Conservation (phyloP, 129 eudicot species). For the Centaurea solstitialis region DNA sequence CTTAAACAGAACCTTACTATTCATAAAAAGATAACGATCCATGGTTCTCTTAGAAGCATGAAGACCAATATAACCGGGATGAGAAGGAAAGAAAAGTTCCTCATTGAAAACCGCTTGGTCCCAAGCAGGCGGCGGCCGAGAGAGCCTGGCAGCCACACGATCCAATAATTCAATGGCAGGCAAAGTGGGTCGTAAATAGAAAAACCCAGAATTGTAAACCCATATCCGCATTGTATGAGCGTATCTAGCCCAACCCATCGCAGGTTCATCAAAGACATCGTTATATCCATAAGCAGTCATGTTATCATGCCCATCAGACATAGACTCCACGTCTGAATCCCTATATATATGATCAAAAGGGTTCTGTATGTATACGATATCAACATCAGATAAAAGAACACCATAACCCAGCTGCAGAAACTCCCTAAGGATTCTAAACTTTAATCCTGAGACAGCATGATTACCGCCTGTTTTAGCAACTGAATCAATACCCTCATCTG, state of each 20-base stretch:
- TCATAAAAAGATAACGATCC: conserved; percentile 81
- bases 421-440: conserved; percentile 77
- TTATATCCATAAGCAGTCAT: conserved; percentile 81
- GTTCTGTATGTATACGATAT: conserved; percentile 76
- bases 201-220: conserved; percentile 87
- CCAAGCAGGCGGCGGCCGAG: conserved; percentile 55
- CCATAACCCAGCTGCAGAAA: conserved; percentile 75
- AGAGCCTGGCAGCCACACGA: conserved; percentile 75
- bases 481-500: conserved; percentile 55
- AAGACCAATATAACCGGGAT: conserved; percentile 83
- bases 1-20: conserved; percentile 77
- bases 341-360: conserved; percentile 67
- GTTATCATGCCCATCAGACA: conserved; percentile 83
- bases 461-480: conserved; percentile 63
- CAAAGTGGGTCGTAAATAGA: conserved; percentile 69
- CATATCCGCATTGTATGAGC: conserved; percentile 90
- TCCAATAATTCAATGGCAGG: conserved; percentile 81
- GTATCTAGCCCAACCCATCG: conserved; percentile 91
- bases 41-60: conserved; percentile 72
- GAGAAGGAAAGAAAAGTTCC: conserved; percentile 72
- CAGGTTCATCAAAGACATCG: conserved; percentile 82
- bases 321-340: conserved; percentile 88
- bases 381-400: conserved; percentile 80
- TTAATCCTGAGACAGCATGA: conserved; percentile 79
- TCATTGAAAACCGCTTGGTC: conserved; percentile 87